phyloP scores from a whole-genome alignment of 2,329 filamentous ascomycete genomes.

The Colletotrichum chlorophyti region DNA sequence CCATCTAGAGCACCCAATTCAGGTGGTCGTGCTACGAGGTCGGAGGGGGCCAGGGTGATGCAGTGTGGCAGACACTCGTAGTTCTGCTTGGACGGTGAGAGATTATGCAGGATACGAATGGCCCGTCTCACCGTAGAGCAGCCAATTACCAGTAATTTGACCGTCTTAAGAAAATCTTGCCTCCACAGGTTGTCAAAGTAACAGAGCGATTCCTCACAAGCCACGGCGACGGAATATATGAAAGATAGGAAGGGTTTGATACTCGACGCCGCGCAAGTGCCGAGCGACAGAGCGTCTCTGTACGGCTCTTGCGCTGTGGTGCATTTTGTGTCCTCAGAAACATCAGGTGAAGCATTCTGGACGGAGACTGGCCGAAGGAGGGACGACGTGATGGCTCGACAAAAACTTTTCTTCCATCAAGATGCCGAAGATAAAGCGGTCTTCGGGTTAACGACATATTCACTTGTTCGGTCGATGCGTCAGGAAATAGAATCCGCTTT shows the following conservation, averaged over 20 bases:
- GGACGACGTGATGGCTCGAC: neutral
- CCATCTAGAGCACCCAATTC: conserved; percentile 11
- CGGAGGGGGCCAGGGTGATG: neutral
- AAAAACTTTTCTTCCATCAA: neutral
- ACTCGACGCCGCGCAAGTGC: neutral
- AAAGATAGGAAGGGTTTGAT: neutral
- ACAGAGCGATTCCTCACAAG: no score
- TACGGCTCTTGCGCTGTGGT: no score
- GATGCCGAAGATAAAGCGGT: no score
- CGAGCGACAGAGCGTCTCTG: no score
- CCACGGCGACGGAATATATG: neutral
- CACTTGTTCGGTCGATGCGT: neutral
- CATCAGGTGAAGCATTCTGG: conserved; percentile 8
- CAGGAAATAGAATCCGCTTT: neutral
- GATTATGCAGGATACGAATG: neutral
- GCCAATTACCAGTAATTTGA: neutral
- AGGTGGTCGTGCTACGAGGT: conserved; percentile 14
- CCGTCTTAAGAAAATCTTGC: neutral
- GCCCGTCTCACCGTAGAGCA: neutral
- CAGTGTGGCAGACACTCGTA: neutral
- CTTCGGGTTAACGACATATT: neutral
- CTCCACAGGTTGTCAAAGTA: neutral
- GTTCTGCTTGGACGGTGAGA: neutral
- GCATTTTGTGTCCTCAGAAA: conserved; percentile 6
- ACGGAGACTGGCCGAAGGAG: conserved; percentile 11